These are phyloP conservation scores for Casuarina glauca DNA, from an alignment of 306 rosid genomes.

Conservation along the genomic window DNA sequence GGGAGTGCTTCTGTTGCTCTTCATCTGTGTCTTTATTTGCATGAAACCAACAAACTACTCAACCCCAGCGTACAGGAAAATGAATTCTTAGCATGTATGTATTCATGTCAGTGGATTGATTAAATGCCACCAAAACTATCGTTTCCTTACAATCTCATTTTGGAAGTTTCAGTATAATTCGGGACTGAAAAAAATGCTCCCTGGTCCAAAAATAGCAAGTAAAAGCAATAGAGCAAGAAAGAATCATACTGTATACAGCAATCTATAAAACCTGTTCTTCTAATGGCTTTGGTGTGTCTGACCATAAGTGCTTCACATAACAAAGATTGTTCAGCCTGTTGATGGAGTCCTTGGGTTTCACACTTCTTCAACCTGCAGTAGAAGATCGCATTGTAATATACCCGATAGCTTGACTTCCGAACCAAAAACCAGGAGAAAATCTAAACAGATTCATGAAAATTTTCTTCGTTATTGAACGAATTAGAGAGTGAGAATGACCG, in stretches of 20 bases:
- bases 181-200: constrained; percentile 39
- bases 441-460: background rate
- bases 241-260: constrained; percentile 18
- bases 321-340: constrained; percentile 2
- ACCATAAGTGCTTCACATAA: background rate
- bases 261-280: constrained; percentile 22
- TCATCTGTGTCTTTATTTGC: too few species aligned
- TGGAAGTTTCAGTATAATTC: background rate
- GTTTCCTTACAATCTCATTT: background rate
- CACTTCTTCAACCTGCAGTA: constrained; percentile 60
- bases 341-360: constrained; percentile 19
- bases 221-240: constrained; percentile 30
- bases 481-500: constrained; percentile 47
- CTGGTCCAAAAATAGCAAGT: constrained; percentile 1
- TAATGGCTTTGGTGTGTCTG: background rate
- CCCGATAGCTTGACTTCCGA: background rate
- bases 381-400: background rate
- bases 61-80: background rate
- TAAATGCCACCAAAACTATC: background rate
- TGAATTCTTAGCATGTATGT: background rate
- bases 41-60: too few species aligned
- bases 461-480: background rate
- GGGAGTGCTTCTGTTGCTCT: too few species aligned
- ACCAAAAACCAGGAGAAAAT: background rate
- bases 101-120: background rate